Base-by-base conservation (phyloP, 805 yeast species). In the Candida alai region DNA sequence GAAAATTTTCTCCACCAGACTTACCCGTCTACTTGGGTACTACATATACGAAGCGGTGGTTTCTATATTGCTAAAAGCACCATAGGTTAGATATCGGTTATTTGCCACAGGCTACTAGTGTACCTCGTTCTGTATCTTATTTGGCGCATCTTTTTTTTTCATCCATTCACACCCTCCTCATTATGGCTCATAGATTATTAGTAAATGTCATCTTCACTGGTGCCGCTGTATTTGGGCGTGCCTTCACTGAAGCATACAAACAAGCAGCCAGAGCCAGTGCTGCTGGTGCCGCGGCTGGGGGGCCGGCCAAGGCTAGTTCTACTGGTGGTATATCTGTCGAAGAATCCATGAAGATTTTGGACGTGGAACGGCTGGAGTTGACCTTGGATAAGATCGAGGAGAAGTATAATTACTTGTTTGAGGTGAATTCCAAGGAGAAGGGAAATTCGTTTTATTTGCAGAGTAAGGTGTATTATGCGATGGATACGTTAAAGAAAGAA, bases 231-330 rank as follows among this genome's bases (percentile, higher is more conserved):
- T 88, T 93, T 54, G 97, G 97, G 37, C 77, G 85, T 48, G 98
- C 98, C 0, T 93, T 93, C 58, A 73, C 87, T n/a, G 95, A 88
- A 58, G 97, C 98, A 0, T 93, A 90, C 70, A 84, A 81, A 52
- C 97, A 93, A 64, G 95, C 95, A 2, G 96, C 97, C 12, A 85
- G 90, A 34, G 89, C 89, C 35, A 79, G 95, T n/a, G 87, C 90
- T 2, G 74, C 85, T 19, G 77, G 77, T 46, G 68, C 83, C 14
- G 68, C 54, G 58, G 49, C 52, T 13, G 54, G 49, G 6, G 65
- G 65, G 6, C 60, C 64, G 23, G 49, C 56, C 28, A 64, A 62
- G 48, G 71, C 74, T 34, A 65, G 74, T 19, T 78, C 86, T 41
- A 73, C 70, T 22, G 81, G 83, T 15, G 97, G 96, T 23, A 78